Evolutionary conservation across 176 grass and related monocot species (phyloP).

Genomic region (Saccharum spontaneum): DNA sequence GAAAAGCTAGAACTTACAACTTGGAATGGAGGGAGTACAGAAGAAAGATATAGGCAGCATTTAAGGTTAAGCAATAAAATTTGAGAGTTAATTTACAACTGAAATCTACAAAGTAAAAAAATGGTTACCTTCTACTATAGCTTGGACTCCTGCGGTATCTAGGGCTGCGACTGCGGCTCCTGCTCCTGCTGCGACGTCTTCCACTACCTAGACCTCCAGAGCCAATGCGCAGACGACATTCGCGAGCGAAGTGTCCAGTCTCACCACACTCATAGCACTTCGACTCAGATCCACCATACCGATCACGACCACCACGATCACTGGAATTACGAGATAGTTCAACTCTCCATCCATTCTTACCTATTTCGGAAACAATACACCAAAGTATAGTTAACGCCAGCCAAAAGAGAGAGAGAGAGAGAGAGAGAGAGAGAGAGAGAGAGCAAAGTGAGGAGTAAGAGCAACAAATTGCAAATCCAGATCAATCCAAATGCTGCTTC

Average conservation of each 20-base stretch:
- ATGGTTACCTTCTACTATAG: constrained; percentile 81
- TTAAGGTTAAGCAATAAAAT: neutral
- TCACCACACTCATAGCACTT: constrained; percentile 98
- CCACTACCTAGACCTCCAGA: constrained; percentile 88
- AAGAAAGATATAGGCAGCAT: neutral
- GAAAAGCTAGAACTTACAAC: no score
- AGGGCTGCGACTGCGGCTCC: constrained; percentile 73
- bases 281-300: constrained; percentile 65
- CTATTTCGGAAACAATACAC: constrained; percentile 41
- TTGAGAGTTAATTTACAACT: neutral
- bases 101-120: neutral
- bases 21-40: no score
- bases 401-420: no score
- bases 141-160: constrained; percentile 89
- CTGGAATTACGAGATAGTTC: constrained; percentile 73
- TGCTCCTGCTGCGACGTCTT: constrained; percentile 70
- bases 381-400: neutral
- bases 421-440: neutral
- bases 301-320: constrained; percentile 65
- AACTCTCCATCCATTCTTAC: constrained; percentile 96
- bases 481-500: neutral
- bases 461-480: constrained; percentile 2
- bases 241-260: constrained; percentile 92
- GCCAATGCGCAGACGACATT: constrained; percentile 83
- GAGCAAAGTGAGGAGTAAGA: neutral